A percentile compares a stretch with the other conserved stretches of the same genome.
phyloP scores from a whole-genome alignment of 1,284 basidiomycete species.

The Austroboletus niveus region DNA sequence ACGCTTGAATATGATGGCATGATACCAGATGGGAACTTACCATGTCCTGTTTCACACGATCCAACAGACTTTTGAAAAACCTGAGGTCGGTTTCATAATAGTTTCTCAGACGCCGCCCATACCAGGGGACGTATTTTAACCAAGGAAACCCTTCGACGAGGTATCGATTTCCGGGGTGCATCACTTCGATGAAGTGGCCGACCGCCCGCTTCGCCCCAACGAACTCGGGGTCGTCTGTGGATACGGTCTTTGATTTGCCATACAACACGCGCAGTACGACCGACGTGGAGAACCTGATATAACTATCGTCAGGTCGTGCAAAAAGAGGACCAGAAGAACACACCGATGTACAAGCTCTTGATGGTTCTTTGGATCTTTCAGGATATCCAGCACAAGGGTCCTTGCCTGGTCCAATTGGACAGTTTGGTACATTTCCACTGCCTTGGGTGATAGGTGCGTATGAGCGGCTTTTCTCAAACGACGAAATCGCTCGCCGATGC shows the following conservation, averaged over 20 bases:
- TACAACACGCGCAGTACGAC: conserved; percentile 67
- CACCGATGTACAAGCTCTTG: conserved; percentile 33
- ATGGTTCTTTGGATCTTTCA: conserved; percentile 36
- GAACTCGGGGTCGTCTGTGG: conserved; percentile 58
- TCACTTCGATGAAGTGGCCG: conserved; percentile 46
- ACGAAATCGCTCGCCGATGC: conserved; percentile 29
- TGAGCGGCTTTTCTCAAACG: conserved; percentile 37
- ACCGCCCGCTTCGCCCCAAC: conserved; percentile 48
- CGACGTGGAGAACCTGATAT: conserved; percentile 55
- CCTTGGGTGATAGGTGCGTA: conserved; percentile 38
- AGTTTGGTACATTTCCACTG: conserved; percentile 33
- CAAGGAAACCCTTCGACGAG: conserved; percentile 59
- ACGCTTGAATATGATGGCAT: too few relatives aligned
- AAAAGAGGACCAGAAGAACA: background rate
- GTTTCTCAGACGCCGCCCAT: conserved; percentile 20
- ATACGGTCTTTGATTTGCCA: conserved; percentile 49
- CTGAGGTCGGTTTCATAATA: conserved; percentile 55
- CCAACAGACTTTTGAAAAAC: conserved; percentile 51
- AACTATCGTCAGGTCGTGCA: too few relatives aligned
- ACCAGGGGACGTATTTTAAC: conserved; percentile 40
- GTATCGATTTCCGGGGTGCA: conserved; percentile 53
- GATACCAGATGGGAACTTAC: conserved; percentile 25
- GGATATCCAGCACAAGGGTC: conserved; percentile 38
- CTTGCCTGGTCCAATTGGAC: conserved; percentile 37
- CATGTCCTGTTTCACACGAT: conserved; percentile 43